Conservation (phyloP, 345 rosid genomes). For the Geranium rotundifolium region DNA sequence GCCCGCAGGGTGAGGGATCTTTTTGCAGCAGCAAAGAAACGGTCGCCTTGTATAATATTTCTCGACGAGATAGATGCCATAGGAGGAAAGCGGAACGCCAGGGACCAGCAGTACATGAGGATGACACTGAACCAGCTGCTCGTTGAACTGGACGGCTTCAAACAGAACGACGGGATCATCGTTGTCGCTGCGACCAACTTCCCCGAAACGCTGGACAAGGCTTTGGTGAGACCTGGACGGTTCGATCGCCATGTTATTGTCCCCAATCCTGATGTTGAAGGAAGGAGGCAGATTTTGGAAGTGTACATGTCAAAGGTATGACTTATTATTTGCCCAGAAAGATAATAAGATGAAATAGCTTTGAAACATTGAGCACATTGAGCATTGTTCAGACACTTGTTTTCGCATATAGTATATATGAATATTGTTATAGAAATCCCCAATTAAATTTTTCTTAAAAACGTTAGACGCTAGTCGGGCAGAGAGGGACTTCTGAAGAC, state of each 20-base stretch:
- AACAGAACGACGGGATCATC: conserved; percentile 95
- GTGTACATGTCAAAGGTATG: conserved; percentile 94
- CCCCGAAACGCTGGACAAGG: conserved; percentile 90
- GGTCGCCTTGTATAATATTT: conserved; percentile 89
- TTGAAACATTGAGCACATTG: no score
- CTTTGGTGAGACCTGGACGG: conserved; percentile 92
- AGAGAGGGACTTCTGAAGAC: no score
- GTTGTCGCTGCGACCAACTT: conserved; percentile 97
- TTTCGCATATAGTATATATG: no score
- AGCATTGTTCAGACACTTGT: no score
- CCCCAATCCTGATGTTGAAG: conserved; percentile 96
- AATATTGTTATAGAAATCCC: no score
- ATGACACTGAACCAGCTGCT: conserved; percentile 96
- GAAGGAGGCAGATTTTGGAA: conserved; percentile 90
- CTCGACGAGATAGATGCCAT: conserved; percentile 97
- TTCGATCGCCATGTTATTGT: conserved; percentile 89
- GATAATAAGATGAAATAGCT: no score
- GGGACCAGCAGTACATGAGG: conserved; percentile 85
- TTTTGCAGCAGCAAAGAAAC: conserved; percentile 90
- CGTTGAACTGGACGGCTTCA: conserved; percentile 94
- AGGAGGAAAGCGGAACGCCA: conserved; percentile 89
- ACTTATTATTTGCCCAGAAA: not conserved
- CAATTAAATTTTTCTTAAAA: no score
- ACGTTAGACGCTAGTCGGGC: no score
- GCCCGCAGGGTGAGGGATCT: conserved; percentile 97